Conservation (phyloP, 1,139 yeast genomes). For the Casaregolazyma lundiana region DNA sequence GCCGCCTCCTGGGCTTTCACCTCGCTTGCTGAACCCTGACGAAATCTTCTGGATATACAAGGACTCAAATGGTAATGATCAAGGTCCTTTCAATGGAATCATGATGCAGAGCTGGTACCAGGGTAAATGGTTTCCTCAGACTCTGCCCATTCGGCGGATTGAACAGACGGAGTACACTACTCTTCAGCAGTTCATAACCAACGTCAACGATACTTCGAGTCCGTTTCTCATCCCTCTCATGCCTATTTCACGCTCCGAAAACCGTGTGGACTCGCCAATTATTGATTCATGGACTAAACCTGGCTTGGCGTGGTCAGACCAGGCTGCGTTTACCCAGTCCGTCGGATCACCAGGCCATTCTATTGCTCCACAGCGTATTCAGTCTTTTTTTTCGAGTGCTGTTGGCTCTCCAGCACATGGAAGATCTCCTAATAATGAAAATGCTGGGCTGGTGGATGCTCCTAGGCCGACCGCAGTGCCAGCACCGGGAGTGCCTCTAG, state of each 20-base stretch:
- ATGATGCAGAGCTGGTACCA: slow-evolving; percentile 78
- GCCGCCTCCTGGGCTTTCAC: not conserved
- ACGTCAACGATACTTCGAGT: slow-evolving; percentile 46
- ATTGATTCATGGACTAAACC: not conserved
- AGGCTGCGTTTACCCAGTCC: not conserved
- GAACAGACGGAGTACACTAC: slow-evolving; percentile 34
- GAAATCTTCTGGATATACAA: slow-evolving; percentile 64
- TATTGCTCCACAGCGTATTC: not conserved
- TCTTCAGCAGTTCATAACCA: slow-evolving; percentile 30
- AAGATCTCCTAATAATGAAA: not conserved
- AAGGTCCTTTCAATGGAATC: slow-evolving; percentile 74
- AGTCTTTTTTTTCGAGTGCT: not conserved
- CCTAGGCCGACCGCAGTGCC: no score
- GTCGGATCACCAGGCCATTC: slow-evolving; percentile 1
- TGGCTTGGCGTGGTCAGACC: not conserved
- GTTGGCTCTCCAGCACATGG: slow-evolving; percentile 1
- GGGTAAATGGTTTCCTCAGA: slow-evolving; percentile 55
- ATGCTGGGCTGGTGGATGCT: not conserved
- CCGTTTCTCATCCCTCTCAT: slow-evolving; percentile 63
- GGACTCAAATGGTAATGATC: slow-evolving; percentile 66
- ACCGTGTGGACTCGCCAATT: not conserved
- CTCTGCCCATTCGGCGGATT: slow-evolving; percentile 52
- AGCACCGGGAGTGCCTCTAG: no score
- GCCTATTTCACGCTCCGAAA: slow-evolving; percentile 12
- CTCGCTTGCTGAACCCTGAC: slow-evolving; percentile 33